Evolutionary conservation across 441 rosid species (phyloP).

Genomic region (Gossypium trilobum): DNA sequence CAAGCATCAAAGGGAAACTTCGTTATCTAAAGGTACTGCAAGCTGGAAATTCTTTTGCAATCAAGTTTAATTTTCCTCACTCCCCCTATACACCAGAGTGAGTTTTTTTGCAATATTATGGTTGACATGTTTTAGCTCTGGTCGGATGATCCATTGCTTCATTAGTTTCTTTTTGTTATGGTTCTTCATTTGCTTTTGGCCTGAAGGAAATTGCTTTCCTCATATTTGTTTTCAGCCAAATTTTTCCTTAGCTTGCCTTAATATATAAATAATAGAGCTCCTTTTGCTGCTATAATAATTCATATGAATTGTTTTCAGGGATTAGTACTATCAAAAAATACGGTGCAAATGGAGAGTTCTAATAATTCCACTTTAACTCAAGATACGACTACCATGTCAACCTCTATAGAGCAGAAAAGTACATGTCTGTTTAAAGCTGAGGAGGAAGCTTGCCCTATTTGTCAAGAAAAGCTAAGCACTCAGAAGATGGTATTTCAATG

Average conservation of each 20-base stretch:
- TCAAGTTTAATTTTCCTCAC: neutral
- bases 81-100: neutral
- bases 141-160: neutral
- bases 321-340: conserved; percentile 57
- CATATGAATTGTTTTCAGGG: conserved; percentile 41
- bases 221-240: neutral
- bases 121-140: neutral
- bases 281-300: neutral
- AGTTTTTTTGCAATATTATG: neutral
- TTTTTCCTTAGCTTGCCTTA: neutral
- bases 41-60: conserved; percentile 12
- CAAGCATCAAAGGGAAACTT: conserved; percentile 68
- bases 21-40: conserved; percentile 75
- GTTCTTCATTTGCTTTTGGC: conserved; percentile 1
- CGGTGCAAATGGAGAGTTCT: conserved; percentile 35
- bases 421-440: conserved; percentile 29
- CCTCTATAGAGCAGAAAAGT: conserved; percentile 30
- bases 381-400: conserved; percentile 27
- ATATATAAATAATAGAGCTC: neutral
- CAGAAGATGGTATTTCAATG: conserved; percentile 96
- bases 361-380: conserved; percentile 31
- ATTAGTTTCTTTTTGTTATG: neutral
- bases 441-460: conserved; percentile 83
- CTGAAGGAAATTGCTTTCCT: neutral
- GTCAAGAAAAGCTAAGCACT: conserved; percentile 67